phyloP scores from a whole-genome alignment of 106 monocot genomes.

The Dendrobium catenatum region DNA sequence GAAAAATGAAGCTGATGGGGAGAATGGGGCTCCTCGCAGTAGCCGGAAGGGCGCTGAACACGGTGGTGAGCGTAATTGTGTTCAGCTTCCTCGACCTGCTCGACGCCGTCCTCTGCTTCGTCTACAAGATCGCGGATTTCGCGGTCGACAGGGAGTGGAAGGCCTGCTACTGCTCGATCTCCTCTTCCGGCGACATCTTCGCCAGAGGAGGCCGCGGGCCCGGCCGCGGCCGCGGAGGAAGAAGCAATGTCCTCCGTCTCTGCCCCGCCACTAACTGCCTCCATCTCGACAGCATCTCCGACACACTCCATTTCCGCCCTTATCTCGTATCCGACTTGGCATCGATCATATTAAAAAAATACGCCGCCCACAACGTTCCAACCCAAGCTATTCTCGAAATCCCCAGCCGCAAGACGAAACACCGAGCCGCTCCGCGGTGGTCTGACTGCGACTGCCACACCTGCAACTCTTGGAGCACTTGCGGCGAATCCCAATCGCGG shows the following conservation, averaged over 20 bases:
- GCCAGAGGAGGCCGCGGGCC: not conserved
- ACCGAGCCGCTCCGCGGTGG: constrained; percentile 14
- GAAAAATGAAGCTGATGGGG: not conserved
- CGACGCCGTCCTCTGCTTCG: constrained; percentile 15
- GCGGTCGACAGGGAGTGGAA: constrained; percentile 20
- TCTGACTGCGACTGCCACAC: constrained; percentile 23
- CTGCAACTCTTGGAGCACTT: constrained; percentile 13
- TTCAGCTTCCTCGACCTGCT: constrained; percentile 14
- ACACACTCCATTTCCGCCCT: constrained; percentile 67
- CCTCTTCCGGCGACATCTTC: constrained; percentile 10
- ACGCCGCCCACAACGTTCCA: constrained; percentile 9
- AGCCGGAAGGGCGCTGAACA: constrained; percentile 44
- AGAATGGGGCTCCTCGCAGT: not conserved
- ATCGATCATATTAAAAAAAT: constrained; percentile 24
- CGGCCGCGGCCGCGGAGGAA: not conserved
- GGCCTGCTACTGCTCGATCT: constrained; percentile 24
- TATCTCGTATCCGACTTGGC: constrained; percentile 32
- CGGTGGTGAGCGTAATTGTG: constrained; percentile 59
- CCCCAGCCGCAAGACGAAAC: constrained; percentile 17
- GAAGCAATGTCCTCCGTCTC: constrained; percentile 52
- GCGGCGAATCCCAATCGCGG: not conserved
- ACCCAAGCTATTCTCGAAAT: not conserved
- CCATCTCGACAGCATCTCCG: constrained; percentile 85
- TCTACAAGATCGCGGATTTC: constrained; percentile 22
- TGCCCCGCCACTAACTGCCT: constrained; percentile 38